These are phyloP conservation scores for Nicotiana otophora DNA, from an alignment of 257 asterid genomes.

Conservation along the genomic window DNA sequence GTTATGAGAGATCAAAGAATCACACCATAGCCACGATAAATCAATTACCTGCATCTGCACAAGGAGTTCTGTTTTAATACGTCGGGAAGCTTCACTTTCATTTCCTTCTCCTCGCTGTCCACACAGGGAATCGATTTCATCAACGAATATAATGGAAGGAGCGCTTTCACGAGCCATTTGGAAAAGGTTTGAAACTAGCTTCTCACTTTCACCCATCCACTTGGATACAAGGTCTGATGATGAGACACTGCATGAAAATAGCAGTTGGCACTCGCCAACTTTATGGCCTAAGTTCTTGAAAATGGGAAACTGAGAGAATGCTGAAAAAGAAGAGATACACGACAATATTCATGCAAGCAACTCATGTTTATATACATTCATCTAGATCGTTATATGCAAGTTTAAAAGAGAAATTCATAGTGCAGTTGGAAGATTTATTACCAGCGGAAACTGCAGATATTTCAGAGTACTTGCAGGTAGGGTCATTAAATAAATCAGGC, in stretches of 20 bases:
- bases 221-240: conserved; percentile 98
- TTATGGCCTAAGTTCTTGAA: conserved; percentile 29
- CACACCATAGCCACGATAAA: background rate
- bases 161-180: conserved; percentile 98
- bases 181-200: conserved; percentile 93
- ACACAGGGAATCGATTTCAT: conserved; percentile 92
- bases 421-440: background rate
- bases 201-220: conserved; percentile 99
- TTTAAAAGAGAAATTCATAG: background rate
- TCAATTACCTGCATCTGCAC: conserved; percentile 96
- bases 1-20: background rate
- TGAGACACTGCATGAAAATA: conserved; percentile 68
- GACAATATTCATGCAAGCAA: background rate
- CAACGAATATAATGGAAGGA: conserved; percentile 88
- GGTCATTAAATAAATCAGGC: background rate
- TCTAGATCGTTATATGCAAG: background rate
- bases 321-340: background rate
- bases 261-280: conserved; percentile 64
- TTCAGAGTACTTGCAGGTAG: background rate
- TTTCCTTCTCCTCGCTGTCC: conserved; percentile 99
- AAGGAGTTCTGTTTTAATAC: conserved; percentile 91
- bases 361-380: background rate
- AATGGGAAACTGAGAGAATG: conserved; percentile 8
- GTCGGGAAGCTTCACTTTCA: conserved; percentile 98
- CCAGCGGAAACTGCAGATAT: background rate